Evolutionary conservation across 768 basidiomycete species (phyloP), one percentile per base, ranked within the genome.

Genomic region (Serpula lacrymans): DNA sequence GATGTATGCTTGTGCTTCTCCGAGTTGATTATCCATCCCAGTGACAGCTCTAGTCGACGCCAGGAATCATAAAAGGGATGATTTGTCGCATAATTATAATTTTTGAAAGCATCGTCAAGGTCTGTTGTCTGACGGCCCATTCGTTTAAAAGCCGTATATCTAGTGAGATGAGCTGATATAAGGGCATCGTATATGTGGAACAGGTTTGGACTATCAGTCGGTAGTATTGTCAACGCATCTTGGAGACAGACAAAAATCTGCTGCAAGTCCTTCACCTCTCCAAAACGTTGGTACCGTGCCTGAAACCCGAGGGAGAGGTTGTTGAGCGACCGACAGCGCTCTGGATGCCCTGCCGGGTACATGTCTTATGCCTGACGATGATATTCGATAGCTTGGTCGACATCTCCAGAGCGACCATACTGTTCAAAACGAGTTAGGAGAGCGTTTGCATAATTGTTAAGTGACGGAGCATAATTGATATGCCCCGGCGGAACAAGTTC

Each of bases 361-460:
- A 52, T 34, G 6, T 30, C 25, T 8, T 50, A 46, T 16, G 41
- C 47, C 26, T 48, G 27, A 10, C 39, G 39, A 11, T 39, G 39
- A 9, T 36, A 28, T 0, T 14, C 6, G 7, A 54, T 35, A 8
- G 46, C 42, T 13, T 49, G 37, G 5, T 37, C 41, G 6, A 44
- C 25, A 34, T 54, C 55, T 16, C 23, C 21, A 2, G 14, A 11
- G 6, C 33, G 23, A 26, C 39, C 42, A 12, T 14, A 26, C 26
- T 47, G 40, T n/a, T 38, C 16, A 34, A 52, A 57, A 6, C 46
- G 46, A 12, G 13, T 20, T 2, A n/a, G 17, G 17, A 54, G 44
- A 10, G 30, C 20, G 26, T 13, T 37, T 16, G 47, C 57, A 12
- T 53, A 43, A 27, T 37, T 51, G 21, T 43, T 42, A 13, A 53